Evolutionary conservation across 2,329 filamentous ascomycete genomes (phyloP), one percentile per base, ranked within the genome.

Genomic region (Colletotrichum orbiculare): DNA sequence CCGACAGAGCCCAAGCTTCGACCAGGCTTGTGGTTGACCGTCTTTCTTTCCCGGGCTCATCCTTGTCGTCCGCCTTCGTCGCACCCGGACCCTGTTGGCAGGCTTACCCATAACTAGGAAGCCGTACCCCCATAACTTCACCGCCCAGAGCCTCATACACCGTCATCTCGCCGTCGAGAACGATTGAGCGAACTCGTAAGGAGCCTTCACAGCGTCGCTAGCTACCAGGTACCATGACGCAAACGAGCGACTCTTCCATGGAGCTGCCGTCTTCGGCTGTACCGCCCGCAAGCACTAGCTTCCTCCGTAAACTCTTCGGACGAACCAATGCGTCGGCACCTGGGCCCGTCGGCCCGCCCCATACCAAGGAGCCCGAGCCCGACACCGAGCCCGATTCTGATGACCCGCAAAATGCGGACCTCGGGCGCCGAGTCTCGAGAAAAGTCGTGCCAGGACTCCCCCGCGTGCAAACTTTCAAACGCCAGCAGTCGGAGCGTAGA

Each of bases 401-500:
- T 54, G 77, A 77, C 47, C 65, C 68, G 37, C 66, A 71, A 56
- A 76, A 72, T 64, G 72, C 75, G 25, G 77, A 76, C 47, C 64
- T 81, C 50, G 76, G 79, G 25, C 79, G 79, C 58, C 81, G 82
- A 66, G 75, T 78, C 65, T 81, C 81, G 37, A 78, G 87, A 69
- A 88, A 85, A 72, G 92, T 93, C n/a, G 88, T 94, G 13, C 91
- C 93, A 15, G 90, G 91, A 13, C 80, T 97, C 42, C 92, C 93
- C 43, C 87, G 93, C 53, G 83, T 89, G 5, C 87, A 90, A 71
- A 96, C 93, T 0, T 94, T 96, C 78, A 91, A 89, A 77, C 87
- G 94, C 71, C 93, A 95, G 76, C 87, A 91, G 74, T 95, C 93
- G 35, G 94, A 97, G 77, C 85, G 87, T 68, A 86, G 93, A 70